These are phyloP conservation scores for Aspergillus heteromorphus DNA, from an alignment of 495 filamentous ascomycete genomes.

Conservation along the genomic window DNA sequence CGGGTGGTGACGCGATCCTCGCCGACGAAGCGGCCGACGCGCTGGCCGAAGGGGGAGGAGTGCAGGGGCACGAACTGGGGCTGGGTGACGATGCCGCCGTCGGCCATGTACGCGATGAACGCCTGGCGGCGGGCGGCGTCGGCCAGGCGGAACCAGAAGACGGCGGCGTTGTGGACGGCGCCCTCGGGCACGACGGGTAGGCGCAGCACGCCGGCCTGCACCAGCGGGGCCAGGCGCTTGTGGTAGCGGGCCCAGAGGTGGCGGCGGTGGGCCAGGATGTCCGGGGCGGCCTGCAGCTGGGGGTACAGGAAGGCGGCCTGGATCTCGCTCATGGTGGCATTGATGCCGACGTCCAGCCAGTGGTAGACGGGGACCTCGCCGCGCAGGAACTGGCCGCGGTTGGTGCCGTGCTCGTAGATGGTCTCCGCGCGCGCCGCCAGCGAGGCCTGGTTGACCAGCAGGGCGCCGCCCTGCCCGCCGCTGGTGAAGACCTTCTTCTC, in stretches of 20 bases:
- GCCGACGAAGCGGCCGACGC: background rate
- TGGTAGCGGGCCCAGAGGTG: constrained; percentile 1
- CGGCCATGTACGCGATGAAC: constrained; percentile 4
- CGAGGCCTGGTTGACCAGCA: constrained; percentile 13
- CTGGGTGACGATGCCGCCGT: constrained; percentile 1
- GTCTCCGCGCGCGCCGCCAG: constrained; percentile 11
- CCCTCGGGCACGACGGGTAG: background rate
- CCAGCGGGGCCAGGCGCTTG: constrained; percentile 2
- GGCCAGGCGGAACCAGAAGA: constrained; percentile 12
- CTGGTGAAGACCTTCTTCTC: constrained; percentile 23
- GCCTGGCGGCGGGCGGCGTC: background rate
- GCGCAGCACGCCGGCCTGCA: background rate
- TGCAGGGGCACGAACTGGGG: constrained; percentile 17
- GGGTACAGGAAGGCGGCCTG: constrained; percentile 20
- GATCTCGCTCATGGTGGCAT: constrained; percentile 13
- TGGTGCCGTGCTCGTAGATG: constrained; percentile 20
- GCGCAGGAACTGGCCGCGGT: constrained; percentile 14
- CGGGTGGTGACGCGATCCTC: constrained; percentile 5
- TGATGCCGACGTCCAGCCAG: constrained; percentile 16
- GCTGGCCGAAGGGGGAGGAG: background rate
- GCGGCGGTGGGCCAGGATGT: constrained; percentile 6
- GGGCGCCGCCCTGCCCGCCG: constrained; percentile 15
- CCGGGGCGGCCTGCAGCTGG: constrained; percentile 15
- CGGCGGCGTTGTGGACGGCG: constrained; percentile 13
- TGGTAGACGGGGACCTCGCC: constrained; percentile 15